phyloP scores from a whole-genome alignment of 768 basidiomycete species.

The Phylloporus rhodoxanthus region DNA sequence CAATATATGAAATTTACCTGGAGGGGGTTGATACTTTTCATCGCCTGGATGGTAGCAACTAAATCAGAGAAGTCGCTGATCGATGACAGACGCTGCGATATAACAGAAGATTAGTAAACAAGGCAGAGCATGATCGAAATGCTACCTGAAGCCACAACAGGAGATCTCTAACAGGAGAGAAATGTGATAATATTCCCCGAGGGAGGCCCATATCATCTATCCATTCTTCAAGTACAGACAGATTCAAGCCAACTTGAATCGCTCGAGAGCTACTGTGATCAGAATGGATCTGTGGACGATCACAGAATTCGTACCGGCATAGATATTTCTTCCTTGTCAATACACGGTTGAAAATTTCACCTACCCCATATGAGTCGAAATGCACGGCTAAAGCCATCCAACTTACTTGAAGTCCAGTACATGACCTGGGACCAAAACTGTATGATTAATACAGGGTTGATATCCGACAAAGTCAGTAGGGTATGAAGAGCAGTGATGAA shows the following conservation, averaged over 20 bases:
- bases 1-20: conserved; percentile 48
- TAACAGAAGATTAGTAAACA: neutral
- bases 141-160: conserved; percentile 78
- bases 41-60: conserved; percentile 82
- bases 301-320: conserved; percentile 56
- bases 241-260: conserved; percentile 83
- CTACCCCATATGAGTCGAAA: conserved; percentile 33
- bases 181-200: conserved; percentile 69
- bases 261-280: conserved; percentile 58
- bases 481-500: conserved; percentile 84
- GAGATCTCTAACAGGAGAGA: conserved; percentile 78
- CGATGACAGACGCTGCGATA: conserved; percentile 69
- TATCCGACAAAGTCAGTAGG: conserved; percentile 75
- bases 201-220: conserved; percentile 76
- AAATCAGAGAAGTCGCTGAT: conserved; percentile 84
- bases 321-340: conserved; percentile 91
- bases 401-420: conserved; percentile 93
- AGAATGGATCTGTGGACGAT: conserved; percentile 3
- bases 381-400: conserved; percentile 2
- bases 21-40: conserved; percentile 84
- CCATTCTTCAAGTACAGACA: conserved; percentile 88
- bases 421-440: conserved; percentile 98
- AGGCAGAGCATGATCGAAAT: neutral
- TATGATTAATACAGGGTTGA: conserved; percentile 82
- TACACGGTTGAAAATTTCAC: conserved; percentile 81